Conservation (phyloP, 1,284 basidiomycete species). For the Sanguinoderma infundibulare region DNA sequence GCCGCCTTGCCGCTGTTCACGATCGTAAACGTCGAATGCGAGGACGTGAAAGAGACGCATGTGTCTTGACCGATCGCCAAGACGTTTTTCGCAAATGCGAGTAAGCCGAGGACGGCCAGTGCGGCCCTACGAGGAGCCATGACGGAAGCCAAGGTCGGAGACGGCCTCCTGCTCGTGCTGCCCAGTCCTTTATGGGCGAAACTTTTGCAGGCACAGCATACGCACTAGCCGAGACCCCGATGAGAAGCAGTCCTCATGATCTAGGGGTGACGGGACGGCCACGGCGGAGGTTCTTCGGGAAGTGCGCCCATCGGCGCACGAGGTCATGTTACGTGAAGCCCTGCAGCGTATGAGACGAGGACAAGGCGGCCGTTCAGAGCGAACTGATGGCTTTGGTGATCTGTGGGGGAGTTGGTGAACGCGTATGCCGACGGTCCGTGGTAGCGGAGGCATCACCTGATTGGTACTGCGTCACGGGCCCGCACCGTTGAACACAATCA, state of each 20-base stretch:
- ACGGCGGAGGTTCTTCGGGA: slow-evolving; percentile 12
- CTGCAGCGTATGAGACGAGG: neutral
- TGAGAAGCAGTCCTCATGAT: slow-evolving; percentile 8
- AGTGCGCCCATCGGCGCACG: slow-evolving; percentile 1
- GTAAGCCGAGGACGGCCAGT: slow-evolving; percentile 4
- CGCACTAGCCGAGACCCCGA: neutral
- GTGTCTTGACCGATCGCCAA: slow-evolving; percentile 39
- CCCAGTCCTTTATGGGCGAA: neutral
- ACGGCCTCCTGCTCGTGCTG: neutral
- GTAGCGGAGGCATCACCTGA: neutral
- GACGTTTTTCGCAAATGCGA: slow-evolving; percentile 16
- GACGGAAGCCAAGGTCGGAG: neutral
- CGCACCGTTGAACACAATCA: neutral
- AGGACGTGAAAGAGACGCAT: slow-evolving; percentile 37
- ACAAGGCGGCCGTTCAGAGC: neutral
- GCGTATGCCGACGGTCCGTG: slow-evolving; percentile 7
- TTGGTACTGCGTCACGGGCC: neutral
- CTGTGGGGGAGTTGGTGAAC: neutral
- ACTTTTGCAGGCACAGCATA: neutral
- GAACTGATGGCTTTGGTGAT: neutral
- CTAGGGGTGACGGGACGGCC: neutral
- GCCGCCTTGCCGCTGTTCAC: slow-evolving; percentile 49
- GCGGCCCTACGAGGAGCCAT: slow-evolving; percentile 1
- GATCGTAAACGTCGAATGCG: slow-evolving; percentile 43
- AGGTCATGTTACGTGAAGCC: slow-evolving; percentile 9